phyloP scores from a whole-genome alignment of 139 green algal genomes.

The Marvania coccoides region DNA sequence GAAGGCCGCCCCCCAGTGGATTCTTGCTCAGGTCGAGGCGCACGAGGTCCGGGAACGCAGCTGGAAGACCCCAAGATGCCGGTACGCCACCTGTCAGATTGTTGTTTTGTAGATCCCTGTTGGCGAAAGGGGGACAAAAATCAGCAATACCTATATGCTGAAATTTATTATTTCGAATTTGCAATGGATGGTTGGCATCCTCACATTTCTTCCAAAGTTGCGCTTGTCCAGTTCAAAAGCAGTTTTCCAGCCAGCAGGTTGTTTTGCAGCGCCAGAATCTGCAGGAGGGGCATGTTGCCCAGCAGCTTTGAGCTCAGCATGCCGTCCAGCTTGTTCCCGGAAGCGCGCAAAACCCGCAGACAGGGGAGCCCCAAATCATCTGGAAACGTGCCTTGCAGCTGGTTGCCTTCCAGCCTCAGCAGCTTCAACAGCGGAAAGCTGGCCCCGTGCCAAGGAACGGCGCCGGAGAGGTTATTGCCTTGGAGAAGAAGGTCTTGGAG shows the following conservation, averaged over 20 bases:
- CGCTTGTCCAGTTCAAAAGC: background rate
- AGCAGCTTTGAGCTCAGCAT: background rate
- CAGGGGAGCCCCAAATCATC: background rate
- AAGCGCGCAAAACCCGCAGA: background rate
- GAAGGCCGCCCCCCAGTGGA: constrained; percentile 14
- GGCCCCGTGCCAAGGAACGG: background rate
- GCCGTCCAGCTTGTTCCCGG: background rate
- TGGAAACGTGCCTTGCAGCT: background rate
- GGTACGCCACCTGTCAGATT: constrained; percentile 19
- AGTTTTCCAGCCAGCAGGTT: background rate
- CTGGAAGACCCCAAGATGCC: background rate
- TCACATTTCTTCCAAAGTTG: background rate
- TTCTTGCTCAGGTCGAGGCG: constrained; percentile 8
- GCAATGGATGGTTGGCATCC: too few species aligned
- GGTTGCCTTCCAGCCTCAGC: background rate
- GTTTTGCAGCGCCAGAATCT: background rate
- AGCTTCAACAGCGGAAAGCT: background rate
- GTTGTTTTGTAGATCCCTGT: constrained; percentile 27
- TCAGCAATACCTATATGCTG: too few species aligned
- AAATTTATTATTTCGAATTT: too few species aligned
- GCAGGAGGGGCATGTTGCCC: background rate
- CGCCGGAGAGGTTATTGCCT: constrained; percentile 10
- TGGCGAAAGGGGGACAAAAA: background rate
- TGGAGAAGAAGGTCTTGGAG: constrained; percentile 11
- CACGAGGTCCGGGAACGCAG: background rate